A percentile compares a stretch with the other conserved stretches of the same genome.
Conservation (phyloP, 768 basidiomycete genomes). For the Pisolithus sp. region DNA sequence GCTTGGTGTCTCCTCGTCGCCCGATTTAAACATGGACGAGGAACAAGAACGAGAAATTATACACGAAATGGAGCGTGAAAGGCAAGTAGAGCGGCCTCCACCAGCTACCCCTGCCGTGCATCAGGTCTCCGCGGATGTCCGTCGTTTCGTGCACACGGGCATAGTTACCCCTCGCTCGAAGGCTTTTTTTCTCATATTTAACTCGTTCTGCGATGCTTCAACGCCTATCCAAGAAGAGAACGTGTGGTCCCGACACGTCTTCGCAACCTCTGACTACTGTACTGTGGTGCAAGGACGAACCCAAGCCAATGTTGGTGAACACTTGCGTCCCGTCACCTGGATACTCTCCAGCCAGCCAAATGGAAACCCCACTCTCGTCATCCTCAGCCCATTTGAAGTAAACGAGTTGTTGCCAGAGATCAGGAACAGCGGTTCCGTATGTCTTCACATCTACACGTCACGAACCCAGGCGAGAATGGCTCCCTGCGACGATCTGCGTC, state of each 20-base stretch:
- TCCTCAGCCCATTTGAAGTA: constrained; percentile 39
- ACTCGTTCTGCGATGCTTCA: constrained; percentile 7
- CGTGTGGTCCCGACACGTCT: constrained; percentile 11
- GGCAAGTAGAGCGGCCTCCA: constrained; percentile 32
- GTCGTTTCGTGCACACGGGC: constrained; percentile 25
- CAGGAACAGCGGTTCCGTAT: constrained; percentile 7
- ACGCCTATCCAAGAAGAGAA: constrained; percentile 12
- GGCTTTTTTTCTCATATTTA: constrained; percentile 16
- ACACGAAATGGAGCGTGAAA: constrained; percentile 40
- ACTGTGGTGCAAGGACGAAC: neutral
- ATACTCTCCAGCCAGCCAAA: constrained; percentile 11
- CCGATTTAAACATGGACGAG: constrained; percentile 30
- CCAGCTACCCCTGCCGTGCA: constrained; percentile 19
- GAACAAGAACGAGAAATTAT: constrained; percentile 47
- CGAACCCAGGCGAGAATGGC: constrained; percentile 17
- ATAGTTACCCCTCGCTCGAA: constrained; percentile 9
- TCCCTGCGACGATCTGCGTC: constrained; percentile 26
- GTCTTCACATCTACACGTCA: constrained; percentile 20
- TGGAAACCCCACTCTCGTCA: constrained; percentile 19
- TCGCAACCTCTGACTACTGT: too few relatives aligned
- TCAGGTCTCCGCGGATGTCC: constrained; percentile 15
- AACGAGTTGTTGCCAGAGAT: constrained; percentile 11
- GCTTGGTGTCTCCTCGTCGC: constrained; percentile 12
- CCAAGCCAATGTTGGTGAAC: constrained; percentile 5
- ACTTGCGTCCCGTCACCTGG: constrained; percentile 27